Evolutionary conservation across 129 eudicot species (phyloP), one percentile per base, ranked within the genome.

Genomic region (Saposhnikovia divaricata): DNA sequence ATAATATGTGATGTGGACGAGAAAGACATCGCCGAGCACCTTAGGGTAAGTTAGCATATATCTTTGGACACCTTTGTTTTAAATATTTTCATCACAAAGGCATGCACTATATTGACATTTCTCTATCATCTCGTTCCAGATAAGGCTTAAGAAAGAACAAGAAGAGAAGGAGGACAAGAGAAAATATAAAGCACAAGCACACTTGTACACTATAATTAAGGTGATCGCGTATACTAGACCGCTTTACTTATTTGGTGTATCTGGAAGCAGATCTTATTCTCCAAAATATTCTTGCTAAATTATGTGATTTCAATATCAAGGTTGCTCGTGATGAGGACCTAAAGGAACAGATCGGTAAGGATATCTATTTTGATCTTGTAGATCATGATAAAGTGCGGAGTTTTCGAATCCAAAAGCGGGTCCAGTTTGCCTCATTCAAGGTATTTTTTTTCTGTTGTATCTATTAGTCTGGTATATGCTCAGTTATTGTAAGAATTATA

Each of bases 121-220:
- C 21, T 53, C 18, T 15, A 18, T 75, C 27, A 75, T 57, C 37
- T 47, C 34, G 47, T 82, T 83, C 74, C 88, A 93, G 98, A 85
- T 79, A 84, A 87, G 98, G 86, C 85, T 93, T 87, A 93, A 91
- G 85, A 93, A 91, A 81, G 98, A 91, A 80, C 97, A 91, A 82
- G 98, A 93, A 86, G 96, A 89, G 77, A 93, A 93, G 83, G 98
- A 93, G 81, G 96, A 91, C 74, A 93, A 93, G 87, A 85, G 89
- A 86, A 90, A 84, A 86, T 91, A 91, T 42, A 93, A 93, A 84
- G 98, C 98, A 8, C 93, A 93, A 85, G 98, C 98, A n/a, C 98
- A 93, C 81, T 96, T 93, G 73, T 91, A 88, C 82, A 93, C 98
- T 70, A 91, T 93, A 81, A 91, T 93, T 63, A 93, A 93, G 98